phyloP scores from a whole-genome alignment of 1,284 basidiomycete species.

The Trichosporon sp. region DNA sequence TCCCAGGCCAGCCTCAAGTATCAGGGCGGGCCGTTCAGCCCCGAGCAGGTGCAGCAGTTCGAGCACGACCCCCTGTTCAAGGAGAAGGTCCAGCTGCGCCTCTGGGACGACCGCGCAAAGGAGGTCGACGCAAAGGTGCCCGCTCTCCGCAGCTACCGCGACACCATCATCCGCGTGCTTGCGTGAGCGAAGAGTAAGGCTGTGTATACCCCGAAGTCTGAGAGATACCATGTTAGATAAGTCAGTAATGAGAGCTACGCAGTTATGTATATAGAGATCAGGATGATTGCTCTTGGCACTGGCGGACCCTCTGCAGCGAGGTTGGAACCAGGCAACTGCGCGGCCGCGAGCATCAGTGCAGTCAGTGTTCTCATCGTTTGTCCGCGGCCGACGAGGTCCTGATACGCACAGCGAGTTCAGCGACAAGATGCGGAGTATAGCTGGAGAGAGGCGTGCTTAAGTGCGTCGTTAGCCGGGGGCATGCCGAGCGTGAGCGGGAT shows the following conservation, averaged over 20 bases:
- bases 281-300: neutral
- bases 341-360: too few relatives aligned
- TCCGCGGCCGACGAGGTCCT: neutral
- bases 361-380: neutral
- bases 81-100: conserved; percentile 33
- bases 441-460: too few relatives aligned
- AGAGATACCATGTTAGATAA: neutral
- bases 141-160: conserved; percentile 22
- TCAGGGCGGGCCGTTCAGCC: conserved; percentile 37
- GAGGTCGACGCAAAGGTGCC: conserved; percentile 24
- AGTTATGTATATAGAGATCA: neutral
- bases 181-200: neutral
- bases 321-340: too few relatives aligned
- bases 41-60: conserved; percentile 28
- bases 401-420: neutral
- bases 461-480: neutral
- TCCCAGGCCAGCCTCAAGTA: conserved; percentile 29
- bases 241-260: neutral
- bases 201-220: neutral
- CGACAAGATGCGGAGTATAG: neutral
- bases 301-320: too few relatives aligned
- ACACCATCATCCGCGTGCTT: conserved; percentile 14
- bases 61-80: conserved; percentile 27
- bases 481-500: neutral
- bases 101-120: conserved; percentile 41